phyloP scores from a whole-genome alignment of 208 protist species.

The Acanthamoeba healyi region DNA sequence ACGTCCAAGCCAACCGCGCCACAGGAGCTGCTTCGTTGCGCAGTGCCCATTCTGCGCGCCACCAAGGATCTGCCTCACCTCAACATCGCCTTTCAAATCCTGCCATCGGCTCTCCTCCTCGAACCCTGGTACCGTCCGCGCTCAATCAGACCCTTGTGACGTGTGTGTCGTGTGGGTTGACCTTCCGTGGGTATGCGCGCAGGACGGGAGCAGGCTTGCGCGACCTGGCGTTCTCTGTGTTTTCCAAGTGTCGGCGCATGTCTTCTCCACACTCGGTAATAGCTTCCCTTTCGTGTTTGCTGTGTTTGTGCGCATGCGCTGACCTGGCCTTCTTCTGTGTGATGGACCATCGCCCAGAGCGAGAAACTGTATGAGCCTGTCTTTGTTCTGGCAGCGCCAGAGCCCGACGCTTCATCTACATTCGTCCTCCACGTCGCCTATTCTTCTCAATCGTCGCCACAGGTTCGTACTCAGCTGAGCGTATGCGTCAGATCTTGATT shows the following conservation, averaged over 20 bases:
- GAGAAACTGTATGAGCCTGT: conserved; percentile 28
- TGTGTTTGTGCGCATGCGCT: no score
- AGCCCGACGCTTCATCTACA: neutral
- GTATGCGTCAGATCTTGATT: no score
- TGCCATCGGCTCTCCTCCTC: neutral
- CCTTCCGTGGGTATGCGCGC: neutral
- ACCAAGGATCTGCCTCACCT: conserved; percentile 11
- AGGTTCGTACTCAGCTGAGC: neutral
- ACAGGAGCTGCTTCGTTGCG: conserved; percentile 1
- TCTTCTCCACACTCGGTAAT: neutral
- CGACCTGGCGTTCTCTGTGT: neutral
- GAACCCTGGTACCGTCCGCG: conserved; percentile 10
- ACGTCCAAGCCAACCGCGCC: neutral
- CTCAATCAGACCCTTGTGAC: no score
- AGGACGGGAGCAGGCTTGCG: neutral
- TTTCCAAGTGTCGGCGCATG: conserved; percentile 10
- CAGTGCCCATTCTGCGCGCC: neutral
- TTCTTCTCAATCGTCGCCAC: neutral
- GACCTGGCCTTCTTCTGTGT: no score
- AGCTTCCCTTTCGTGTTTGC: neutral
- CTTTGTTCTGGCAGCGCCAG: neutral
- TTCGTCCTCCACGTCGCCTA: conserved; percentile 24
- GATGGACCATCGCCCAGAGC: no score
- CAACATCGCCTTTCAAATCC: conserved; percentile 44
- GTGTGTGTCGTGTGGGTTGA: neutral